These are phyloP conservation scores for Pseudomicrostroma phylloplanum DNA, from an alignment of 1,284 basidiomycete species.

Conservation along the genomic window DNA sequence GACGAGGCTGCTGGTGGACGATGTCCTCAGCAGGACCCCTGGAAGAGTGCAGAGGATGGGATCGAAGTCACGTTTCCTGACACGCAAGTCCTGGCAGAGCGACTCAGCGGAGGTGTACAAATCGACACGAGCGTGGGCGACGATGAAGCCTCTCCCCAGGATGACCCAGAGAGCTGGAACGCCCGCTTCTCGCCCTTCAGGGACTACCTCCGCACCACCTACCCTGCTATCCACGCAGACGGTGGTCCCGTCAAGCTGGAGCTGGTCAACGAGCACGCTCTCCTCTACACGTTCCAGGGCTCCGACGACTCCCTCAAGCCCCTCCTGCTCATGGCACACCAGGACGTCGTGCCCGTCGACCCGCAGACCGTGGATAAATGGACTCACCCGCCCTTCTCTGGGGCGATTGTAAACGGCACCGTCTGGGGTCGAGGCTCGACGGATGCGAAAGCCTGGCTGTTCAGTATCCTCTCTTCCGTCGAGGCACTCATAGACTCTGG, in stretches of 20 bases:
- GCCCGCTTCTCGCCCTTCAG: constrained; percentile 28
- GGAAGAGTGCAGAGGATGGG: background rate
- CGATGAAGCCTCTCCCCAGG: constrained; percentile 26
- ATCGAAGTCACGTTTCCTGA: background rate
- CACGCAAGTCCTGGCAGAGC: background rate
- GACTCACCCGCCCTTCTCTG: constrained; percentile 56
- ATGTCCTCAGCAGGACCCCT: constrained; percentile 2
- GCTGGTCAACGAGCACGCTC: constrained; percentile 50
- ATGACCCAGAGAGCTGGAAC: constrained; percentile 24
- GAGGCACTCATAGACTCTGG: constrained; percentile 53
- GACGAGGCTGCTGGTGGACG: background rate
- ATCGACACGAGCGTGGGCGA: constrained; percentile 40
- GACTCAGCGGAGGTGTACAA: constrained; percentile 13
- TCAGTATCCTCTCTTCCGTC: constrained; percentile 54
- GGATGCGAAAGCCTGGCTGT: constrained; percentile 52
- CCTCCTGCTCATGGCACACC: constrained; percentile 62
- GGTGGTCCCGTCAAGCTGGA: constrained; percentile 23
- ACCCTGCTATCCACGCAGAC: constrained; percentile 15
- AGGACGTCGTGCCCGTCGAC: constrained; percentile 60
- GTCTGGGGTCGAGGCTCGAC: constrained; percentile 54
- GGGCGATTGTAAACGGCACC: constrained; percentile 52
- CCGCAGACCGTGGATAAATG: constrained; percentile 54
- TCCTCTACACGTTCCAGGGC: constrained; percentile 64
- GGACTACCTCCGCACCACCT: constrained; percentile 24
- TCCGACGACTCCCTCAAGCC: constrained; percentile 60